Percentiles rank a stretch among this genome's conserved stretches.
Conservation (phyloP, 352 stramenopile species). For the Pythium scleroteichum region DNA sequence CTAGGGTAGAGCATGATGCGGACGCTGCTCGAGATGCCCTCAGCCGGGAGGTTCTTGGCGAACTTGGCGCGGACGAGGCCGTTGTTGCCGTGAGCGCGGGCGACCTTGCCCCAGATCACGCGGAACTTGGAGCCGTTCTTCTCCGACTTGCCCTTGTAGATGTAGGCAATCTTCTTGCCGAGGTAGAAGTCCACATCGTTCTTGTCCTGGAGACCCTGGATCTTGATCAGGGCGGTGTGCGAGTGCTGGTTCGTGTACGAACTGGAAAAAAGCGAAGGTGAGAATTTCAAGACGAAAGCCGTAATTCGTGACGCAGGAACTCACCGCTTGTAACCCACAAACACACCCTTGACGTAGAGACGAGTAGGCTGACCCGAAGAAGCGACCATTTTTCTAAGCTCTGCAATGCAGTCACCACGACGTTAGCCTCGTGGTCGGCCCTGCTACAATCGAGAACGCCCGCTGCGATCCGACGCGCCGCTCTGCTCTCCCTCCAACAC, state of each 20-base stretch:
- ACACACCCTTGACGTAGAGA: constrained; percentile 99
- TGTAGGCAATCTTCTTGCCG: constrained; percentile 99
- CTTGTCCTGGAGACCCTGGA: constrained; percentile 98
- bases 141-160: constrained; percentile 97
- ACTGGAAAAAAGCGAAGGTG: constrained; percentile 25
- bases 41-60: constrained; percentile 95
- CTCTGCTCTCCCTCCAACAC: constrained; percentile 4
- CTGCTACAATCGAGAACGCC: not conserved
- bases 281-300: not conserved
- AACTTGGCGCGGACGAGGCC: constrained; percentile 99
- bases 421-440: constrained; percentile 7
- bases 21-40: constrained; percentile 96
- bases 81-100: constrained; percentile 97
- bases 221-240: constrained; percentile 99
- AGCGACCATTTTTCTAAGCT: constrained; percentile 90
- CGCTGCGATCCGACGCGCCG: not conserved
- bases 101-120: constrained; percentile 99
- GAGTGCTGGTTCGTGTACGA: constrained; percentile 97
- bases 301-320: constrained; percentile 7
- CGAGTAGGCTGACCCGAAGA: constrained; percentile 91
- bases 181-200: constrained; percentile 99
- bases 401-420: constrained; percentile 31
- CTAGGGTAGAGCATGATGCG: constrained; percentile 99
- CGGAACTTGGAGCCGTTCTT: constrained; percentile 98
- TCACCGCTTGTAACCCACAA: constrained; percentile 98